Evolutionary conservation across 352 stramenopile genomes (phyloP).

Genomic region (Phytophthora uliginosa): DNA sequence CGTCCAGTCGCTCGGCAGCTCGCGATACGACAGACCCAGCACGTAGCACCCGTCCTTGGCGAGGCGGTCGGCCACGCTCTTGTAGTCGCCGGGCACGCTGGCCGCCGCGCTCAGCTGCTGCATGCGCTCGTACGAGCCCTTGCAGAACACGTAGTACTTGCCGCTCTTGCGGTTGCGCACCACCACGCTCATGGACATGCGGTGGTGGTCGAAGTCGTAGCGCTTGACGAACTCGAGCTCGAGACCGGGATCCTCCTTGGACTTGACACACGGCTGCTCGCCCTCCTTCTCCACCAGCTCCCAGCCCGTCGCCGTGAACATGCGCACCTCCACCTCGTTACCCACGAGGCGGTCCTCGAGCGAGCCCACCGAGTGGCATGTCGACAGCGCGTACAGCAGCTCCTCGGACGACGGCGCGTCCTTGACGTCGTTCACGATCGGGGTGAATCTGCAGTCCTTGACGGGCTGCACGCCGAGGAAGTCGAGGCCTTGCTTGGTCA

Average conservation of each 20-base stretch:
- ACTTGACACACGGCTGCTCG: slow-evolving; percentile 30
- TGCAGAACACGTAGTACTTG: slow-evolving; percentile 67
- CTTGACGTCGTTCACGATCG: slow-evolving; percentile 24
- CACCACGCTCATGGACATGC: slow-evolving; percentile 86
- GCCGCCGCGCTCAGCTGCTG: slow-evolving; percentile 45
- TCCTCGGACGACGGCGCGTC: slow-evolving; percentile 17
- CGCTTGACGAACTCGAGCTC: slow-evolving; percentile 69
- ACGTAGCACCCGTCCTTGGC: slow-evolving; percentile 80
- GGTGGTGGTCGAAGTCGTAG: slow-evolving; percentile 87
- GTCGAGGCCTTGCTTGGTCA: slow-evolving; percentile 82
- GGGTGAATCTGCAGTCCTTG: slow-evolving; percentile 14
- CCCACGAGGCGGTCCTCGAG: slow-evolving; percentile 62
- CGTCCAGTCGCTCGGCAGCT: slow-evolving; percentile 33
- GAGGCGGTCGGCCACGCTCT: slow-evolving; percentile 36
- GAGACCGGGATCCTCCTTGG: slow-evolving; percentile 18
- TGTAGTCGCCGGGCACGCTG: slow-evolving; percentile 71
- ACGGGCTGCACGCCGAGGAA: slow-evolving; percentile 54
- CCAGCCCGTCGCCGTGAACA: slow-evolving; percentile 74
- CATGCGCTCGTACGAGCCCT: slow-evolving; percentile 80
- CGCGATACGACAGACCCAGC: slow-evolving; percentile 60
- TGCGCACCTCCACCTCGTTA: slow-evolving; percentile 80
- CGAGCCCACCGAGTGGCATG: slow-evolving; percentile 67
- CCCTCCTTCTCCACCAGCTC: slow-evolving; percentile 43
- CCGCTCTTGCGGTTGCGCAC: slow-evolving; percentile 51
- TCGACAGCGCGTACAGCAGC: slow-evolving; percentile 49